A percentile compares a stretch with the other conserved stretches of the same genome.
These are phyloP conservation scores for Termitomyces sp. DNA, from an alignment of 768 basidiomycete genomes.

Conservation along the genomic window DNA sequence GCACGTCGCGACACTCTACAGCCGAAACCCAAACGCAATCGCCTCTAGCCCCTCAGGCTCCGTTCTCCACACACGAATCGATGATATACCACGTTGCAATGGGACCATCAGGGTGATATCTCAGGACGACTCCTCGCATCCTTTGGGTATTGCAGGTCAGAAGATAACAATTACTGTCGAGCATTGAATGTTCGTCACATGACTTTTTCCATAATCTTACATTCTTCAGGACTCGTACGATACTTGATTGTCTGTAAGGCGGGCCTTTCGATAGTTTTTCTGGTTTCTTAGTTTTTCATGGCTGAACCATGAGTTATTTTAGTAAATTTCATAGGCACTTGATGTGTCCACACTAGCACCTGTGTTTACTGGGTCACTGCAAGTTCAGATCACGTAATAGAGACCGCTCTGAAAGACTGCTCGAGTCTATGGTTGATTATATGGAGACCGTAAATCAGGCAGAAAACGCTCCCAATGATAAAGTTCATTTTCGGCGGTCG, in stretches of 20 bases:
- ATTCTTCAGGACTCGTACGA: neutral
- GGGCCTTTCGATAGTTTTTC: neutral
- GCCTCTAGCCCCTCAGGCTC: neutral
- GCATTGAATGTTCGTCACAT: slow-evolving; percentile 8
- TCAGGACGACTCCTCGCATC: slow-evolving; percentile 20
- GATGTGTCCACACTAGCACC: neutral
- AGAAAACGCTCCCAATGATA: neutral
- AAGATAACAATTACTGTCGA: slow-evolving; percentile 17
- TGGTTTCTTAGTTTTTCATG: neutral
- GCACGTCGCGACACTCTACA: neutral
- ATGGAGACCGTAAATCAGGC: neutral
- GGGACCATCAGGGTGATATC: slow-evolving; percentile 18
- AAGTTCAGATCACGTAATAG: neutral
- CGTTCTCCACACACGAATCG: neutral
- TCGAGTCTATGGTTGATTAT: neutral
- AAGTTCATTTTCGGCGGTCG: neutral
- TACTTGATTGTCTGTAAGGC: neutral
- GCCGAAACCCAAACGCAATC: neutral
- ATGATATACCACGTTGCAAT: slow-evolving; percentile 10
- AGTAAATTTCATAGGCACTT: neutral
- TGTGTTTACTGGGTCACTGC: neutral
- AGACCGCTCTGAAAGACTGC: neutral
- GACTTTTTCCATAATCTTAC: neutral
- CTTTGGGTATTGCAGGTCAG: slow-evolving; percentile 21
- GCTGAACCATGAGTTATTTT: neutral